These are phyloP conservation scores for Rosellinia necatrix DNA, from an alignment of 2,329 filamentous ascomycete genomes.

Conservation along the genomic window DNA sequence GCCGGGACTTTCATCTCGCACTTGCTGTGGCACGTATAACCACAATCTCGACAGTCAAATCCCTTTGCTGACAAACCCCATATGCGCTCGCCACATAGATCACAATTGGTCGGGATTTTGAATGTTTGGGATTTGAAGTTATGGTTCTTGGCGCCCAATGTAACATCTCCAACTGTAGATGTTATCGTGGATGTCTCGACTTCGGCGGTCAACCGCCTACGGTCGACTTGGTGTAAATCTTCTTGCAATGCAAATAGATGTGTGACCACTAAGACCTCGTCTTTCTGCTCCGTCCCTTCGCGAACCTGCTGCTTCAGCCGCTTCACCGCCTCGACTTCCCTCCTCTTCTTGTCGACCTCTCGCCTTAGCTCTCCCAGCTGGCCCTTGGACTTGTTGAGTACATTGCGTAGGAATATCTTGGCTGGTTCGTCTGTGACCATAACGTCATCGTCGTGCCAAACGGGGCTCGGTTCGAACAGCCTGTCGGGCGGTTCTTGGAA, in stretches of 20 bases:
- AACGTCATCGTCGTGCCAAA: constrained; percentile 91
- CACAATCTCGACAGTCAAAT: constrained; percentile 93
- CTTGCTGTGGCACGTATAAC: constrained; percentile 97
- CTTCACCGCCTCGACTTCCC: constrained; percentile 81
- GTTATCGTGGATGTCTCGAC: constrained; percentile 93
- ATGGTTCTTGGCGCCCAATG: constrained; percentile 89
- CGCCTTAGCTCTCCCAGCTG: constrained; percentile 79
- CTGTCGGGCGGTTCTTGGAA: constrained; percentile 88
- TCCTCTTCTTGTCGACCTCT: constrained; percentile 83
- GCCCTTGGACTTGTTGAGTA: constrained; percentile 86
- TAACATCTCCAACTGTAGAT: constrained; percentile 88
- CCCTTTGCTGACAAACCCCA: constrained; percentile 97
- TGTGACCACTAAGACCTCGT: constrained; percentile 83
- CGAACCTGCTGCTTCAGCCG: constrained; percentile 74
- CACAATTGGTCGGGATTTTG: constrained; percentile 98
- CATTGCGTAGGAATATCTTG: constrained; percentile 88
- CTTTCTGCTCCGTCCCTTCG: constrained; percentile 84
- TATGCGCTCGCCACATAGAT: constrained; percentile 93
- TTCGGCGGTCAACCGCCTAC: constrained; percentile 83
- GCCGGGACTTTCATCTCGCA: constrained; percentile 99
- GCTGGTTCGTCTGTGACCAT: constrained; percentile 88
- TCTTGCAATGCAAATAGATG: constrained; percentile 86
- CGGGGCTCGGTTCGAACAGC: constrained; percentile 88
- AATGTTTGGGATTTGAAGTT: constrained; percentile 99
- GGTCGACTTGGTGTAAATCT: constrained; percentile 80